Conservation (phyloP, 2,329 filamentous ascomycete species). For the Knufia petricola region DNA sequence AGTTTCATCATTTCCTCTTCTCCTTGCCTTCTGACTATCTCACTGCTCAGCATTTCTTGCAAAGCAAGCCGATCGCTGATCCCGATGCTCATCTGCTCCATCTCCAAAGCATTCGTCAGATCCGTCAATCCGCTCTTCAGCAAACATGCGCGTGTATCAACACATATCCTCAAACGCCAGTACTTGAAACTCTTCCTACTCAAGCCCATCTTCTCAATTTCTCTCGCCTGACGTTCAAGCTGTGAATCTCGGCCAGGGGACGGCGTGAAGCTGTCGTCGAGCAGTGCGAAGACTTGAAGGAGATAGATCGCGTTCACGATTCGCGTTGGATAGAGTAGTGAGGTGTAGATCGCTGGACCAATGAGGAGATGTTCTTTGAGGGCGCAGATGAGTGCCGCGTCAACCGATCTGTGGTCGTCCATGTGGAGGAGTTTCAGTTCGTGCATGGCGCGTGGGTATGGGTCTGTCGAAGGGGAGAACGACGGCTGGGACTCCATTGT, state of each 20-base stretch:
- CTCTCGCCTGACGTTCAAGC: background rate
- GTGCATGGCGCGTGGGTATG: background rate
- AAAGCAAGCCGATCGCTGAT: background rate
- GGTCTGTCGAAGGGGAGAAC: background rate
- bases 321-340: slow-evolving; percentile 1
- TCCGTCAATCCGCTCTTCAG: background rate
- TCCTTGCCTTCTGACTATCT: background rate
- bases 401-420: background rate
- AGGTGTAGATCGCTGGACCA: background rate
- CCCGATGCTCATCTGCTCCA: background rate
- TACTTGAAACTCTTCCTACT: slow-evolving; percentile 2
- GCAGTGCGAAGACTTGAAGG: slow-evolving; percentile 1
- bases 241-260: background rate
- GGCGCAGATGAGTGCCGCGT: background rate
- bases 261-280: slow-evolving; percentile 4
- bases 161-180: slow-evolving; percentile 1
- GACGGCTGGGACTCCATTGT: background rate
- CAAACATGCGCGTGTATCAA: background rate
- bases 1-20: slow-evolving; percentile 3
- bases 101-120: background rate
- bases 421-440: slow-evolving; percentile 8
- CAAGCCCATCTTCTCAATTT: background rate
- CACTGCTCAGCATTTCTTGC: background rate
- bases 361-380: slow-evolving; percentile 2
- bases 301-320: slow-evolving; percentile 6